Conservation (phyloP, 441 rosid genomes). For the Daphne laureola region DNA sequence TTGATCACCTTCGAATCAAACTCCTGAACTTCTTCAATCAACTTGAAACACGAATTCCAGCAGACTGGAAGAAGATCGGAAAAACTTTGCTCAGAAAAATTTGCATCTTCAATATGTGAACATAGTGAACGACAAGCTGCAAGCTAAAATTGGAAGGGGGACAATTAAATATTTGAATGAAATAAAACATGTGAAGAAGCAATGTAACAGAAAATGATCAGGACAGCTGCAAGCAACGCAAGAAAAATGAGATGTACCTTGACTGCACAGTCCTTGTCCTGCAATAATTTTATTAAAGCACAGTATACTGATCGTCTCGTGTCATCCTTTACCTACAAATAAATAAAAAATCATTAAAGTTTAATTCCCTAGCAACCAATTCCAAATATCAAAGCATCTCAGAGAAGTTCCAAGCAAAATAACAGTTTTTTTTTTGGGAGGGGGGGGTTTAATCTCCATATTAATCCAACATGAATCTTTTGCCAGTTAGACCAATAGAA, state of each 20-base stretch:
- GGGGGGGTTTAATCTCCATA: too few relatives aligned
- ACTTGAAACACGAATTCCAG: slow-evolving; percentile 84
- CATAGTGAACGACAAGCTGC: slow-evolving; percentile 97
- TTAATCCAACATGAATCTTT: too few relatives aligned
- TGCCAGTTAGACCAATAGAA: too few relatives aligned
- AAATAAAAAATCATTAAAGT: slow-evolving; percentile 14
- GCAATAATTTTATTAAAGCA: slow-evolving; percentile 74
- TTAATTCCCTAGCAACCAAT: neutral
- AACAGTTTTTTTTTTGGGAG: too few relatives aligned
- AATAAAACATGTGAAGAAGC: neutral
- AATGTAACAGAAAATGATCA: slow-evolving; percentile 4
- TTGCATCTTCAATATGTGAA: slow-evolving; percentile 93
- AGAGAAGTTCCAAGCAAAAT: too few relatives aligned
- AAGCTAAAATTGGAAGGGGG: slow-evolving; percentile 44
- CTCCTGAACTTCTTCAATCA: slow-evolving; percentile 94
- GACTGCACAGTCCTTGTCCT: slow-evolving; percentile 82
- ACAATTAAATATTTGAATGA: slow-evolving; percentile 22
- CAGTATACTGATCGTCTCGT: slow-evolving; percentile 87
- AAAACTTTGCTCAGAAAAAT: slow-evolving; percentile 71
- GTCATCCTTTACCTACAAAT: slow-evolving; percentile 79
- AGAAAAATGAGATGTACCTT: slow-evolving; percentile 41
- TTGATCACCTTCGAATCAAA: slow-evolving; percentile 89
- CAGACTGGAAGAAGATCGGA: slow-evolving; percentile 86
- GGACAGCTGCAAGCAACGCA: slow-evolving; percentile 5
- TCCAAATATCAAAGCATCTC: neutral